Evolutionary conservation across 1,139 yeast genomes (phyloP), one percentile per base, ranked within the genome.

Genomic region (Kodamaea fungicola): DNA sequence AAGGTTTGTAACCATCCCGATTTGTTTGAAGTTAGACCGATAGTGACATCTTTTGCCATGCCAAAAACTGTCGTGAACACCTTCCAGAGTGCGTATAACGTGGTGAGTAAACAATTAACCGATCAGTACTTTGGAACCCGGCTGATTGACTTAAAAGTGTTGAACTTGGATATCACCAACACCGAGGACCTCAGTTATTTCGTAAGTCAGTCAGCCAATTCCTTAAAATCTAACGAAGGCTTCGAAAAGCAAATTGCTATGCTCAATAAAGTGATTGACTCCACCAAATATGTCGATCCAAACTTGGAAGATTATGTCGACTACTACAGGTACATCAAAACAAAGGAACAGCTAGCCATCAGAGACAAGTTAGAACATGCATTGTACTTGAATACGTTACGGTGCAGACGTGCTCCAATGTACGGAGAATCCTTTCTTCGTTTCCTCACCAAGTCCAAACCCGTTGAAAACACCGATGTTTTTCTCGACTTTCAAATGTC

Each of bases 1-100:
- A 94, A 94, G 59, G 98, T 92, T 29, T 92, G 98, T 63, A 92
- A 92, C 54, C 98, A 92, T 62, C 98, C 98, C 0, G 97, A 94
- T 62, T 64, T 94, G 44, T 94, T 94, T 63, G 98, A 94, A 57
- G 97, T 90, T 6, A 73, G 98, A 42, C 98, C 97, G 0, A 86
- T 94, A 51, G 78, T 87, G 23, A 94, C 98, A 0, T 90, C 97
- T 1, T 80, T 87, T 56, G 85, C 94, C 0, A 67, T 88, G 66
- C 77, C 78, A 2, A 69, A 70, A 33, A 77, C 92, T 1, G 89
- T 85, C 2, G 66, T 75, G 2, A 63, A 78, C 1, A 57, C 66
- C 7, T 88, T 69, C 52, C 64, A 62, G 26, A 52, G 64, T 7
- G 64, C 69, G 8, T 76, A 76, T 34, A 49, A 63, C 8, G 47